Percentiles rank a stretch among this genome's conserved stretches.
These are phyloP conservation scores for Lolium rigidum DNA, from an alignment of 176 grass and related monocot genomes.

Conservation along the genomic window DNA sequence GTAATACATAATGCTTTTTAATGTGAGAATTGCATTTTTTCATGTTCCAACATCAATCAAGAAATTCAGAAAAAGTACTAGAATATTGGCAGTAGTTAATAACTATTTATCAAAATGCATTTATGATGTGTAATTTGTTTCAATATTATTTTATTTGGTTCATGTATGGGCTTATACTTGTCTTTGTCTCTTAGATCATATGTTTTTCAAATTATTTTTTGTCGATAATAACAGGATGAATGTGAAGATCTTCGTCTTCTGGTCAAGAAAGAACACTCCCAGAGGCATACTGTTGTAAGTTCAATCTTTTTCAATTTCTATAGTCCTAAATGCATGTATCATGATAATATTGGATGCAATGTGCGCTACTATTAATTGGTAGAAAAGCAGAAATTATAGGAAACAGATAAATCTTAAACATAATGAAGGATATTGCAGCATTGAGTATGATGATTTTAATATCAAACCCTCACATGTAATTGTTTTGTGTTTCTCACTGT, in stretches of 20 bases:
- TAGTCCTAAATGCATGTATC: not conserved
- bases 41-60: conserved; percentile 27
- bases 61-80: not conserved
- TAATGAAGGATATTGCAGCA: not conserved
- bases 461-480: not conserved
- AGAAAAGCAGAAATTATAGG: not conserved
- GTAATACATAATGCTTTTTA: conserved; percentile 49
- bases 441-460: not conserved
- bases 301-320: conserved; percentile 11
- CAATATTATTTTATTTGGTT: conserved; percentile 15
- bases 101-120: too few species aligned
- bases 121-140: not conserved
- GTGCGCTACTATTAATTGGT: not conserved
- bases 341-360: conserved; percentile 23
- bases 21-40: not conserved
- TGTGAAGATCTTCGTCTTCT: conserved; percentile 68
- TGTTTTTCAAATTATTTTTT: conserved; percentile 29
- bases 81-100: not conserved
- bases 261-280: conserved; percentile 57
- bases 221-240: conserved; percentile 70
- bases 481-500: not conserved
- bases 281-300: conserved; percentile 91
- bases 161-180: conserved; percentile 26
- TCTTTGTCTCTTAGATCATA: conserved; percentile 28
- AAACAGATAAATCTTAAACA: conserved; percentile 9